These are phyloP conservation scores for Trypanosoma boissoni DNA, from an alignment of 208 protist genomes.

Conservation along the genomic window DNA sequence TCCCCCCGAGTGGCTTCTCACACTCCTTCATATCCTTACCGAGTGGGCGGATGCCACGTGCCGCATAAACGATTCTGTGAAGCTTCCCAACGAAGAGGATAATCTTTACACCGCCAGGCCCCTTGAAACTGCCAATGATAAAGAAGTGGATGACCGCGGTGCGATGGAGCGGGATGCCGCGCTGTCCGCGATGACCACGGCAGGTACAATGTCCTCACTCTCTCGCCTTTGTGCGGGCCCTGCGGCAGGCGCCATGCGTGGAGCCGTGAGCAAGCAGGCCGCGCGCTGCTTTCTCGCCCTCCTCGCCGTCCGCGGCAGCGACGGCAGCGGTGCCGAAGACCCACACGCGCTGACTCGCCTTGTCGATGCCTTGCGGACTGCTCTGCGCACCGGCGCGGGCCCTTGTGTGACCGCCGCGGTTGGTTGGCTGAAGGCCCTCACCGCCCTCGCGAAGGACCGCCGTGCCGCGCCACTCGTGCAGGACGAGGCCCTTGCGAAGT, in stretches of 20 bases:
- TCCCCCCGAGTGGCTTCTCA: slow-evolving; percentile 25
- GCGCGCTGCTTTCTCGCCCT: slow-evolving; percentile 30
- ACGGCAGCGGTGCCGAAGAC: slow-evolving; percentile 8
- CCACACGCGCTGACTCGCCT: slow-evolving; percentile 17
- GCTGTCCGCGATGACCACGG: slow-evolving; percentile 4
- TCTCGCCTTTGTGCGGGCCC: slow-evolving; percentile 18
- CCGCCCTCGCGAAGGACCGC: slow-evolving; percentile 21
- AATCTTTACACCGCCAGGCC: slow-evolving; percentile 13
- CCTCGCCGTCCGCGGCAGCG: background rate
- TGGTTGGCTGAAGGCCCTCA: slow-evolving; percentile 27
- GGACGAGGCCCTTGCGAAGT: slow-evolving; percentile 7
- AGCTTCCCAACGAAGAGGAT: too few relatives aligned
- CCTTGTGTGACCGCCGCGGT: background rate
- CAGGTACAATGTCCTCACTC: slow-evolving; percentile 12
- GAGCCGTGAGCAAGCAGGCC: slow-evolving; percentile 32
- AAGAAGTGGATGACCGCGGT: background rate
- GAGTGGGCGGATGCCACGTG: slow-evolving; percentile 29
- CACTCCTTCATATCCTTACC: slow-evolving; percentile 29
- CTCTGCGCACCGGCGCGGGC: background rate
- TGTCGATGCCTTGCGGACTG: background rate
- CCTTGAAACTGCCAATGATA: background rate
- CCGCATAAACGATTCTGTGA: too few relatives aligned
- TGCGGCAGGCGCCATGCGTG: slow-evolving; percentile 2
- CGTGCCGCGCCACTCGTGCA: slow-evolving; percentile 11
- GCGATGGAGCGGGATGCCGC: too few relatives aligned